Percentiles rank a stretch among this genome's conserved stretches.
Conservation (phyloP, 306 rosid genomes). For the Rubus idaeus region DNA sequence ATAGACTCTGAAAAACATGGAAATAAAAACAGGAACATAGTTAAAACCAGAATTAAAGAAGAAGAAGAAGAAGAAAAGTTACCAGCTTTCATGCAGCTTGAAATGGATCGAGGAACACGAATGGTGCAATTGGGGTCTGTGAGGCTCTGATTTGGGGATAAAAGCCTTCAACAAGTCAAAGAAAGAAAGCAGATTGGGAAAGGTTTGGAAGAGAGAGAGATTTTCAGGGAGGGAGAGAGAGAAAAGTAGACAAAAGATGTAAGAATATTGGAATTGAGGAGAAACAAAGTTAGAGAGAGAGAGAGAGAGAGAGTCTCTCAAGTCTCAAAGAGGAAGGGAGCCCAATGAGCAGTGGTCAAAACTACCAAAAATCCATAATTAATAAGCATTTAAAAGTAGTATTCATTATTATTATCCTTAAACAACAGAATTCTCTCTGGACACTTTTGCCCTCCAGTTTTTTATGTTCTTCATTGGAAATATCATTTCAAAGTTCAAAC, state of each 20-base stretch:
- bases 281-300: conserved; percentile 18
- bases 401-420: conserved; percentile 25
- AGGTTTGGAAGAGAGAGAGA: conserved; percentile 29
- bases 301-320: conserved; percentile 29
- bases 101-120: conserved; percentile 30
- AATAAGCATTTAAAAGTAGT: conserved; percentile 40
- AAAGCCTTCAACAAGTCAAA: conserved; percentile 51
- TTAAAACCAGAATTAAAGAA: conserved; percentile 16
- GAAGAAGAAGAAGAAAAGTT: conserved; percentile 20
- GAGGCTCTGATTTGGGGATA: conserved; percentile 43
- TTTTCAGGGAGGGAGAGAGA: conserved; percentile 38
- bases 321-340: conserved; percentile 30
- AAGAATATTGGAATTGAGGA: conserved; percentile 29
- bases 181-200: conserved; percentile 62
- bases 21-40: conserved; percentile 8
- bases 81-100: conserved; percentile 50
- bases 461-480: not conserved
- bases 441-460: conserved; percentile 35
- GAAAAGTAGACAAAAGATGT: conserved; percentile 6
- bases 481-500: not conserved
- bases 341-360: conserved; percentile 85
- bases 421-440: conserved; percentile 18
- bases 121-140: conserved; percentile 37
- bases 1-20: not conserved
- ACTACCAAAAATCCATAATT: conserved; percentile 55